phyloP scores from a whole-genome alignment of 2,329 filamentous ascomycete genomes.

The Catunica adiposa region DNA sequence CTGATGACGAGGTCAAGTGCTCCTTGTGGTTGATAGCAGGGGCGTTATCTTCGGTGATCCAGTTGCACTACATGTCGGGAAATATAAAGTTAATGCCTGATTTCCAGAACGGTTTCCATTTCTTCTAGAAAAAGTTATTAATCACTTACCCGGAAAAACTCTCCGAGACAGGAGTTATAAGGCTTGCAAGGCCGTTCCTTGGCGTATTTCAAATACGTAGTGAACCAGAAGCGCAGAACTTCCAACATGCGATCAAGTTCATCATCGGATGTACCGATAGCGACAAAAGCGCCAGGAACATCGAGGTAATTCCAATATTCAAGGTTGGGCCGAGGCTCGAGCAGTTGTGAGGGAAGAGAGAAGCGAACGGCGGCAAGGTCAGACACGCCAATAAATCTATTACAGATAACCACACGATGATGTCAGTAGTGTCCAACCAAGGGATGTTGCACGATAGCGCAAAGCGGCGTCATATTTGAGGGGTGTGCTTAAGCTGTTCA shows the following conservation, averaged over 20 bases:
- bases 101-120: background rate
- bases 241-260: slow-evolving; percentile 86
- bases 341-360: slow-evolving; percentile 82
- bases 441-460: background rate
- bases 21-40: slow-evolving; percentile 43
- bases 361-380: slow-evolving; percentile 94
- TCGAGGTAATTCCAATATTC: slow-evolving; percentile 99
- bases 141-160: slow-evolving; percentile 75
- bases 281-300: slow-evolving; percentile 73
- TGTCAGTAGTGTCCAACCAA: background rate
- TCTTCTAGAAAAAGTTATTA: background rate
- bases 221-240: slow-evolving; percentile 93
- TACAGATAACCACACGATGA: background rate
- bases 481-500: too few species aligned
- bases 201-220: slow-evolving; percentile 96
- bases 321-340: slow-evolving; percentile 91
- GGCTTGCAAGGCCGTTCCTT: slow-evolving; percentile 98
- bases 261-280: slow-evolving; percentile 77
- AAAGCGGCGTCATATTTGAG: background rate
- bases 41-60: slow-evolving; percentile 72
- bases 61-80: slow-evolving; percentile 54
- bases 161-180: slow-evolving; percentile 90
- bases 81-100: background rate
- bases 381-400: slow-evolving; percentile 83
- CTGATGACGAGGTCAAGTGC: slow-evolving; percentile 30